phyloP scores from a whole-genome alignment of 192 early-diverging fungal genomes.

The Backusella australiensis region DNA sequence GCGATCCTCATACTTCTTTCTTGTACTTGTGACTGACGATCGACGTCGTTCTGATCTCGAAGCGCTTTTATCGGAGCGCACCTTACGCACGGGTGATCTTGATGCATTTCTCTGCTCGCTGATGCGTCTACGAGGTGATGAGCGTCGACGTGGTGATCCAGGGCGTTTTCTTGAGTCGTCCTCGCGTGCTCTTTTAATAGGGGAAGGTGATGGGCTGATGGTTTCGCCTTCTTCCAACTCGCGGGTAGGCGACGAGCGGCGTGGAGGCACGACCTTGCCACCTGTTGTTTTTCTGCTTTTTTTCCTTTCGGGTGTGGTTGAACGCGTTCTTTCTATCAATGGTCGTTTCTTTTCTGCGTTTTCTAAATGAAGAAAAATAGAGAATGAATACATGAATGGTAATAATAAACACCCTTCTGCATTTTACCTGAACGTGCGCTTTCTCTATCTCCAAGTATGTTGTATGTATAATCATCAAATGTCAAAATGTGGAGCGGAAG shows the following conservation, averaged over 20 bases:
- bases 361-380: neutral
- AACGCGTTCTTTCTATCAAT: neutral
- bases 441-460: neutral
- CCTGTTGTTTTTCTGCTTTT: neutral
- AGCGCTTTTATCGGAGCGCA: neutral
- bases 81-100: neutral
- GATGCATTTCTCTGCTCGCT: neutral
- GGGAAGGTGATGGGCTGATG: constrained; percentile 27
- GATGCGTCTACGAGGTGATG: neutral
- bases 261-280: neutral
- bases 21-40: neutral
- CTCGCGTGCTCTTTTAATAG: neutral
- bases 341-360: neutral
- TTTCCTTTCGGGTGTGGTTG: neutral
- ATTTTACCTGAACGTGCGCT: neutral
- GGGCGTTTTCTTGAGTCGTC: neutral
- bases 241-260: neutral
- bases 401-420: no score
- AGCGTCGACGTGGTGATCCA: neutral
- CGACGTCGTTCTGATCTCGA: neutral
- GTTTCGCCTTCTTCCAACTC: constrained; percentile 31
- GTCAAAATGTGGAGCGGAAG: neutral
- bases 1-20: neutral
- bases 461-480: neutral
- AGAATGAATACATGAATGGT: neutral